Base-by-base conservation (phyloP, 2,329 filamentous ascomycete genomes). In the Aspergillus phoenicis region DNA sequence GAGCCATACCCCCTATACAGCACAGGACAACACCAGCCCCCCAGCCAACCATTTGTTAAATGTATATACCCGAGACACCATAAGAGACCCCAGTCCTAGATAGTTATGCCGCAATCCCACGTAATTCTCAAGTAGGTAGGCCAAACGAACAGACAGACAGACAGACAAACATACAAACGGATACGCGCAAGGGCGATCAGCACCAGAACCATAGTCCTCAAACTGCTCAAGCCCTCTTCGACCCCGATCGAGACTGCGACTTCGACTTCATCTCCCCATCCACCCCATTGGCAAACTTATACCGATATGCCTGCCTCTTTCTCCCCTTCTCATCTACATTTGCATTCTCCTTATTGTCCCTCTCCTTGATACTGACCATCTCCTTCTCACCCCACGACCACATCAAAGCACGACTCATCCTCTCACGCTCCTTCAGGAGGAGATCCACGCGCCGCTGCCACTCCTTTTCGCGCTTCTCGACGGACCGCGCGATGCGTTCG, bases 361-460 rank as follows among this genome's bases (percentile, higher is more conserved):
- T 64, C 5, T 64, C 63, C 5, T 22, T 30, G 22, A 8, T 30
- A 26, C 52, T 36, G 3, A 75, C 75, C 51, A 77, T 57, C 47
- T 80, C 77, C 57, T 77, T 77, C 65, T 79, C 76, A 0, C 77
- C 77, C 76, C 76, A 78, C 3, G 68, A 69, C 70, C 70, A 73
- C 72, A 80, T 70, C 52, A 79, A 67, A 6, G 71, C 75, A 47
- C 75, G 76, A 3, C 71, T 70, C 75, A 80, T 77, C 30, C 70
- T 68, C 26, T 80, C 77, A 8, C 76, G 69, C 43, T 80, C 78
- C 58, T 73, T 74, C 10, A 80, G 72, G 7, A 80, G 64, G 11
- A 78, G 62, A 52, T 80, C 73, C 2, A 79, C 69, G 5, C 78
- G 74, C 0, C 73, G 69, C 59, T 78, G 72, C 78, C 78, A 81